Evolutionary conservation across 441 rosid species (phyloP).

Genomic region (Euphorbia corollata): DNA sequence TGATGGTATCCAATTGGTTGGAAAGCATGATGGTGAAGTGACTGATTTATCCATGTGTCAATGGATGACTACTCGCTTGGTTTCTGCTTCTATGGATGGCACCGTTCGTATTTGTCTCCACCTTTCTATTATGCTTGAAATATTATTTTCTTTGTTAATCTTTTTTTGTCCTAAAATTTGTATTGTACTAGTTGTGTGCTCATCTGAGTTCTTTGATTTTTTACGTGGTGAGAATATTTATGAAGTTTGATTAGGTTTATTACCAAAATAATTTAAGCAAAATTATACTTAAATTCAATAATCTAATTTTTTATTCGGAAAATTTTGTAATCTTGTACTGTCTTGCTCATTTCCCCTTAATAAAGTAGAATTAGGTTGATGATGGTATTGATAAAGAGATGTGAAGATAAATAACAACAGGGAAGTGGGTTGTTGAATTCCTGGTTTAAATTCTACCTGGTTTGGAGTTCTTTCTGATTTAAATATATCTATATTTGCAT

Average conservation of each 20-base stretch:
- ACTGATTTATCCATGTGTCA: conserved; percentile 89
- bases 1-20: conserved; percentile 77
- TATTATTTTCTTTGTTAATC: conserved; percentile 5
- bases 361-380: neutral
- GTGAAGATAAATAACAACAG: neutral
- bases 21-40: conserved; percentile 75
- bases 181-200: neutral
- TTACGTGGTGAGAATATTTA: neutral
- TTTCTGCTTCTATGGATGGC: conserved; percentile 86
- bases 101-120: conserved; percentile 44
- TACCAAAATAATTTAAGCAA: neutral
- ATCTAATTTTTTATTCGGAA: neutral
- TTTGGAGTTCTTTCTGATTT: neutral
- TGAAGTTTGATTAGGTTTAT: neutral
- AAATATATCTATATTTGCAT: neutral
- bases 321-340: neutral
- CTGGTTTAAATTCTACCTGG: neutral
- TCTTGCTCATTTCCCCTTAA: neutral
- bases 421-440: neutral
- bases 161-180: neutral
- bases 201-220: neutral
- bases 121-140: neutral
- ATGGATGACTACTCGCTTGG: conserved; percentile 76
- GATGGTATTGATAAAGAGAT: neutral
- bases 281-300: neutral